Conservation (phyloP, 169 alveolate genomes). For the Gregarina niphandrodes region DNA sequence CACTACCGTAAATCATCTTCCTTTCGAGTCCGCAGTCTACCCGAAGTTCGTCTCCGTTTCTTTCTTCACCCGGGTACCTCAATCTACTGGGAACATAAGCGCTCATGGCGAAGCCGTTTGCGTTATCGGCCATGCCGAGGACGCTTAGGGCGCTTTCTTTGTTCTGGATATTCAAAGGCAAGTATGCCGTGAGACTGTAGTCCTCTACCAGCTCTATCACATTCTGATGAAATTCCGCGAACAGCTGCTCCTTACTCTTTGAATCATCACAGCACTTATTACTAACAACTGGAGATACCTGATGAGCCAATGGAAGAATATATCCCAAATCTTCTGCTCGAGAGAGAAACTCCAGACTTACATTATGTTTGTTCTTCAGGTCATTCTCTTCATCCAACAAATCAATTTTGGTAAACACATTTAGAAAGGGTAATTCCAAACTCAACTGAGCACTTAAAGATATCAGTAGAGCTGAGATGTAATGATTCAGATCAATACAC, state of each 20-base stretch:
- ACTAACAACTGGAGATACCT: background rate
- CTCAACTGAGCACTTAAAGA: conserved; percentile 73
- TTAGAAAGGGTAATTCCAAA: conserved; percentile 74
- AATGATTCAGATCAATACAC: conserved; percentile 51
- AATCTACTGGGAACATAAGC: too few species aligned
- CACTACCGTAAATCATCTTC: too few species aligned
- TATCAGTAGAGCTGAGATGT: conserved; percentile 61
- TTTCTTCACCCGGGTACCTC: too few species aligned
- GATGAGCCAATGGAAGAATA: background rate
- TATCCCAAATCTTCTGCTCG: background rate
- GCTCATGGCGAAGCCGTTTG: too few species aligned
- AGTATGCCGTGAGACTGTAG: conserved; percentile 7
- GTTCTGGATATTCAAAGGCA: conserved; percentile 3
- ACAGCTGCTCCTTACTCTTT: background rate
- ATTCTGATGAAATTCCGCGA: background rate
- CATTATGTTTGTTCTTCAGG: conserved; percentile 11
- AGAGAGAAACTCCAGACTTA: background rate
- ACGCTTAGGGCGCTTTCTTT: conserved; percentile 2
- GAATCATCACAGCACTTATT: background rate
- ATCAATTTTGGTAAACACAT: conserved; percentile 62
- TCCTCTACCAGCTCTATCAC: conserved; percentile 3
- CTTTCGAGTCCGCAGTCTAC: too few species aligned
- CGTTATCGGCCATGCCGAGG: background rate
- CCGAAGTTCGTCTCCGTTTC: too few species aligned
- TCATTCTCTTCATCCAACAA: conserved; percentile 40